Base-by-base conservation (phyloP, 225 moss, liverwort and hornwort genomes). In the Anthoceros angustus region DNA sequence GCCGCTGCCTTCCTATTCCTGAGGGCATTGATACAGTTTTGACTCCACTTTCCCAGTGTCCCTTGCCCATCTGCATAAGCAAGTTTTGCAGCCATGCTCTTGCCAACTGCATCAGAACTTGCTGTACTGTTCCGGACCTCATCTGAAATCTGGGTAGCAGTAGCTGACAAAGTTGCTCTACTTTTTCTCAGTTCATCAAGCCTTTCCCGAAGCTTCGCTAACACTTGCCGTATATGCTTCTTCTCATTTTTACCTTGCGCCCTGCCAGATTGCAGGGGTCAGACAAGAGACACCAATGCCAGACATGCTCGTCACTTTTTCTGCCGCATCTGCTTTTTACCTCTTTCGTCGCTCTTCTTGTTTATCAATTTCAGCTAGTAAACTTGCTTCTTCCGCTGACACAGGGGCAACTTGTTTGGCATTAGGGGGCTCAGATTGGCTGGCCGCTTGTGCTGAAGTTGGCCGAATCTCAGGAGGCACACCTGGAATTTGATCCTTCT, bases 241-340 rank as follows among this genome's bases (percentile, higher is more conserved):
- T 80, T 80, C 74, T 77, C 80, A 66, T 80, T 80, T 60, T 80
- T 80, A 8, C 77, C 74, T 62, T 77, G 77, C 39, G 77, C 80
- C 73, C 80, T 80, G 70, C 69, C 24, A 70, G 50, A 24, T 38
- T 20, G 32, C 21, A 43, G 39, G 64, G 49, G 50, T 66, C 43
- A 76, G 41, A 40, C 42, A n/a, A 25, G n/a, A 9, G 12, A 55
- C 23, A 20, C 4, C 0, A 18, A 55, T 55, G 7, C 23, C 18
- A 55, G 55, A 15, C 1, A 12, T 7, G 23, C 18, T 4, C 6
- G 23, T 7, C 23, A 15, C 55, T 7, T 55, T 15, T 9, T 18
- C 5, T 18, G 55, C n/a, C 18, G 16, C 4, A 1, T 32, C 32
- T 1, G 32, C 2, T 1, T 1, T 32, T 32, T 74, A 80, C 80